Base-by-base conservation (phyloP, 169 alveolate species). In the Babesia bovis region DNA sequence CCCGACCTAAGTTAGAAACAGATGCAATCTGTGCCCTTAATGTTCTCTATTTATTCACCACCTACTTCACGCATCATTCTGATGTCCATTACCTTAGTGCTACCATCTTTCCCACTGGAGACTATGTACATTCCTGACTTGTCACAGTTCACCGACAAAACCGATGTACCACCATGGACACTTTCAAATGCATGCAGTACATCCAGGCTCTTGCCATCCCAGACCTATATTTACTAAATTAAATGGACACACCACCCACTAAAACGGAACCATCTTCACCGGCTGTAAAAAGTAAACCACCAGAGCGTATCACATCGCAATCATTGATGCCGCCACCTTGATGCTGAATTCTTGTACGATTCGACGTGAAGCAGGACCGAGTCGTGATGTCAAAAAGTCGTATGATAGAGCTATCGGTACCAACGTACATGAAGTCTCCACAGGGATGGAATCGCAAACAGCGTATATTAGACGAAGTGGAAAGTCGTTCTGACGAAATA, bases 21-120 rank as follows among this genome's bases (percentile, higher is more conserved):
- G 61, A 63, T 15, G 51, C 17, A 21, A 63, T 13, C 73, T 63
- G 47, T 25, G 17, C 6, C 26, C 4, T 21, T 30, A 13, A 4
- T 13, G 13, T 9, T 9, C n/a, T 38, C 7, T 38, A 38, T 9
- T 38, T 7, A 38, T 9, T 38, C n/a, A 33, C n/a, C n/a, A 58
- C 60, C 19, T 23, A 81, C 88, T 82, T 81, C 84, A 9, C 69
- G 66, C 51, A 61, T 59, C 88, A 81, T 87, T 19, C 93, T 41
- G n/a, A 82, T 52, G 35, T 87, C 93, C 63, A 57, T 41, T 6
- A 87, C 68, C 73, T 84, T 87, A 6, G 91, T 87, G 59, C 61
- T 84, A 5, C 91, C 91, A 61, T 87, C 89, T 12, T 77, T 53
- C 21, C 93, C 93, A 33, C 89, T 68, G 28, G 93, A 84, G 53